A percentile compares a stretch with the other conserved stretches of the same genome.
phyloP scores from a whole-genome alignment of 2,329 filamentous ascomycete species.

The Fusarium gaditjirri region DNA sequence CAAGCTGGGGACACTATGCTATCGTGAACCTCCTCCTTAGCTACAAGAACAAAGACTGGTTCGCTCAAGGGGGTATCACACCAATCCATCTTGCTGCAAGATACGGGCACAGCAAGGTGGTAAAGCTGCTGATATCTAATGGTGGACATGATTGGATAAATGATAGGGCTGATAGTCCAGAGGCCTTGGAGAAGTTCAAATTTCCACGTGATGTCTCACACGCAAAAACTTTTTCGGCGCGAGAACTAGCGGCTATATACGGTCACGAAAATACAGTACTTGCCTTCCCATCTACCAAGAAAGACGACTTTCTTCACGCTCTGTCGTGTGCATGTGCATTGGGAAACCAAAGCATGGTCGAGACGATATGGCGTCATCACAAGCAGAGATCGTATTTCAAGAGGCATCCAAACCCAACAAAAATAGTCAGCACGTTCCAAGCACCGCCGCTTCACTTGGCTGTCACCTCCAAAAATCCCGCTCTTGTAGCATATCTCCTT shows the following conservation, averaged over 20 bases:
- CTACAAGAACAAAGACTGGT: background rate
- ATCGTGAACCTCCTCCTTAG: background rate
- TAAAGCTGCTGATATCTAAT: background rate
- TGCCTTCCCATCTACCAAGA: background rate
- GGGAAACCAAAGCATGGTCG: background rate
- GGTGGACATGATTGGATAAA: background rate
- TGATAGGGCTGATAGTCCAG: background rate
- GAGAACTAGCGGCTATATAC: background rate
- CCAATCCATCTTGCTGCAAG: background rate
- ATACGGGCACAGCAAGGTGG: background rate
- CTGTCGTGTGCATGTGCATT: background rate
- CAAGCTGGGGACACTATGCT: background rate
- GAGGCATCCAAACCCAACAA: background rate
- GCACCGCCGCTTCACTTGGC: background rate
- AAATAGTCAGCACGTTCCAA: background rate
- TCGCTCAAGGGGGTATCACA: background rate
- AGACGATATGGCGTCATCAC: background rate
- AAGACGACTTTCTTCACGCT: background rate
- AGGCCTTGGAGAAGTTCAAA: background rate
- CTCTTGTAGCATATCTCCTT: background rate
- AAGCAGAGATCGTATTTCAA: background rate
- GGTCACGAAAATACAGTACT: background rate
- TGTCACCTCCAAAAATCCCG: rapidly evolving
- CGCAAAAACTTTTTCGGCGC: background rate
- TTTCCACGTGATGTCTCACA: background rate